Base-by-base conservation (phyloP, 352 stramenopile genomes). In the Elongisporangium prolatum region DNA sequence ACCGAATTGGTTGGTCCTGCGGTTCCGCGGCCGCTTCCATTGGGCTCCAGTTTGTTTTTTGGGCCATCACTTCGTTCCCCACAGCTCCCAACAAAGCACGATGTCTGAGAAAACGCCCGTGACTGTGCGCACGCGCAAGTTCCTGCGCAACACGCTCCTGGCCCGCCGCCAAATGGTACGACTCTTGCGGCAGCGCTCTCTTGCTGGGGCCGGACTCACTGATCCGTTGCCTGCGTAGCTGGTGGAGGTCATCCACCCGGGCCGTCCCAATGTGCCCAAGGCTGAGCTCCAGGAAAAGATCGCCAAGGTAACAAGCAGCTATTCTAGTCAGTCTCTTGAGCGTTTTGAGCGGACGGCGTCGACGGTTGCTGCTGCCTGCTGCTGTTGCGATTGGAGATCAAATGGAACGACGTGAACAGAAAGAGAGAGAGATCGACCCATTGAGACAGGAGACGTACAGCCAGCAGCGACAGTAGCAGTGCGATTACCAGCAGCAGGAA, bases 71-170 rank as follows among this genome's bases (percentile, higher is more conserved):
- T 77, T 68, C 75, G 84, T 86, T 86, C 80, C 79, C 80, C 61
- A 67, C 56, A 57, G 63, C 69, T 68, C 71, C 67, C 63, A 79
- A 83, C 73, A 73, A 79, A 80, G 88, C 69, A 93, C 79, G 71
- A 97, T 97, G 89, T 79, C 87, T 87, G 87, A 95, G 71, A 93
- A 95, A 77, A 77, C 85, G 72, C 87, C 94, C 71, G 96, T 99
- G 72, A 98, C 97, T 61, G 96, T 99, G 68, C 96, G 98, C 79
- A 99, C 97, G 69, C 94, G 97, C 77, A 99, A 99, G 89, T 99
- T 99, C 84, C 93, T 99, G 68, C 85, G 92, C 73, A 99, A 99
- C 89, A 89, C 92, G 55, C 93, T 99, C 64, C 84, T 99, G 61
- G 81, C 92, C 63, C 85, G 97, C 74, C 97, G 95, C 74, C 97